Evolutionary conservation across 2,329 filamentous ascomycete species (phyloP).

Genomic region (Chalara sp.): DNA sequence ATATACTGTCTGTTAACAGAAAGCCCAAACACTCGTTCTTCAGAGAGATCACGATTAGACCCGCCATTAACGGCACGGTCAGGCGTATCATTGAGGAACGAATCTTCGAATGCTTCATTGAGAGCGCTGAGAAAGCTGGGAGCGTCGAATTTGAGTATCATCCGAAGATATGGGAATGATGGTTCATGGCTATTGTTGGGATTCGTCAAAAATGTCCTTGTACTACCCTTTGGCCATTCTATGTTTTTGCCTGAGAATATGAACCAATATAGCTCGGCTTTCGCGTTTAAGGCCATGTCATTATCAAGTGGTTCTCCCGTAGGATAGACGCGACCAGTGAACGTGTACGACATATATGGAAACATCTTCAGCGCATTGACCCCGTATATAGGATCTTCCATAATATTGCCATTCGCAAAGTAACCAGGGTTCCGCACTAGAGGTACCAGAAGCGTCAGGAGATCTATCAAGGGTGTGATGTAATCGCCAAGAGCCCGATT

Average conservation of each 20-base stretch:
- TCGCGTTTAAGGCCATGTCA: conserved; percentile 66
- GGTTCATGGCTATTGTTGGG: conserved; percentile 53
- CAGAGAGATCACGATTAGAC: conserved; percentile 41
- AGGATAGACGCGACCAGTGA: conserved; percentile 89
- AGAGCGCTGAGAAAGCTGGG: conserved; percentile 90
- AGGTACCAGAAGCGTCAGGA: conserved; percentile 62
- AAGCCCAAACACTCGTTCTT: conserved; percentile 60
- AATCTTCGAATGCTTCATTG: conserved; percentile 95
- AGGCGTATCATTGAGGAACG: conserved; percentile 77
- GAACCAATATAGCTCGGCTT: conserved; percentile 86
- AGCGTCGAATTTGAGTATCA: conserved; percentile 82
- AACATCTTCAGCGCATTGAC: conserved; percentile 85
- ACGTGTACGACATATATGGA: conserved; percentile 84
- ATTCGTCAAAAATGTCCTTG: conserved; percentile 54
- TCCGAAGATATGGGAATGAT: conserved; percentile 77
- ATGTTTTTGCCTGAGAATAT: conserved; percentile 80
- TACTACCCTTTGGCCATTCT: conserved; percentile 63
- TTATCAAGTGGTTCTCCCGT: conserved; percentile 72
- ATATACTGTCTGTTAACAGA: conserved; percentile 89
- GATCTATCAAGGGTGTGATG: conserved; percentile 80
- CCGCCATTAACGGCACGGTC: conserved; percentile 53
- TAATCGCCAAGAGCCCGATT: conserved; percentile 86
- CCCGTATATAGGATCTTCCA: conserved; percentile 53
- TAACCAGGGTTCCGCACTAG: conserved; percentile 50
- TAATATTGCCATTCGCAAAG: conserved; percentile 43